Base-by-base conservation (phyloP, 345 rosid genomes). In the Eucalyptus curtisii region DNA sequence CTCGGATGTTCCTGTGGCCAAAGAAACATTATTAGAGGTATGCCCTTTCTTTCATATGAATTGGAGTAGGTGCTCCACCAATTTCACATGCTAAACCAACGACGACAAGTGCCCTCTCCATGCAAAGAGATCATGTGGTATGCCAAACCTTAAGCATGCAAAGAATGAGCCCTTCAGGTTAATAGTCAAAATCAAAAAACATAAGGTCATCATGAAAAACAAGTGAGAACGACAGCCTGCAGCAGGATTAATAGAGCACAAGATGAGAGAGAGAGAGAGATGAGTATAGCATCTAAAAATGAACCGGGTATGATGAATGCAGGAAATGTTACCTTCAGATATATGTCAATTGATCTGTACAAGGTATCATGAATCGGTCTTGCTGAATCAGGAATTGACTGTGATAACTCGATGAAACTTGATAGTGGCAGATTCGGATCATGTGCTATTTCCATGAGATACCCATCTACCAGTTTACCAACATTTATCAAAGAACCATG, bases 311-410 rank as follows among this genome's bases (percentile, higher is more conserved):
- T 7, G 49, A 59, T 14, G n/a, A 61, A 47, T 5, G 13, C 22
- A 49, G 25, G 61, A 33, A 85, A 85, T 33, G n/a, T 4, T 93
- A 96, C 99, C 98, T 95, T 95, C 86, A 97, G 93, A 94, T 92
- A 97, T 88, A 88, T 79, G 89, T 96, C 99, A 82, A 97, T 93
- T 89, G 99, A 99, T 89, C 93, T 95, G 94, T 97, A 97, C 20
- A 97, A 90, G 57, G 94, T 95, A 81, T 97, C 99, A 86, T 97
- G 96, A 88, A 92, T 88, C 31, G 95, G 95, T 88, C 99, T 94
- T n/a, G 94, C 96, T 50, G 95, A 89, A 85, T 96, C 96, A 1
- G 99, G 98, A 88, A 97, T 91, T 2, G 92, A 93, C 89, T 50
- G 93, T 15, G 97, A 91, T 49, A 97, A 82, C 86, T 95, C 94